A percentile compares a stretch with the other conserved stretches of the same genome.
phyloP scores from a whole-genome alignment of 805 yeast species.

The Ogataea corticis region DNA sequence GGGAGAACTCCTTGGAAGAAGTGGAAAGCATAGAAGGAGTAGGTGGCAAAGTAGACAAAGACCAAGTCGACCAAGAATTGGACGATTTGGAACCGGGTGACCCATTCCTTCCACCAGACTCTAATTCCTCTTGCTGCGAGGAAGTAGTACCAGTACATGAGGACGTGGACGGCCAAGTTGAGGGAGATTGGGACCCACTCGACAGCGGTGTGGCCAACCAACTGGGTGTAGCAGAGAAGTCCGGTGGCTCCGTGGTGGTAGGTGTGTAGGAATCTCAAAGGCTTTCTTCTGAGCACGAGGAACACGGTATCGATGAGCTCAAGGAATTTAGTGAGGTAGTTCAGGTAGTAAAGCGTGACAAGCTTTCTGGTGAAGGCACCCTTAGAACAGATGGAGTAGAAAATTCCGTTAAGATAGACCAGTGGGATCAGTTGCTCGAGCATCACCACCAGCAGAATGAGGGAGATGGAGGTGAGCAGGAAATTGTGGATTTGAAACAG shows the following conservation, averaged over 20 bases:
- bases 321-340: conserved; percentile 84
- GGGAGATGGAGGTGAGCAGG: conserved; percentile 67
- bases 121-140: conserved; percentile 88
- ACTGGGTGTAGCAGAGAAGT: conserved; percentile 87
- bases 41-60: conserved; percentile 92
- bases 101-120: conserved; percentile 99
- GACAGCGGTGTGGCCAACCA: conserved; percentile 85
- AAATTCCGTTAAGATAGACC: conserved; percentile 69
- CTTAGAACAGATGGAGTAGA: conserved; percentile 77
- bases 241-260: conserved; percentile 99
- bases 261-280: conserved; percentile 88
- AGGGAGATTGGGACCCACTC: conserved; percentile 93
- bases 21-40: conserved; percentile 78
- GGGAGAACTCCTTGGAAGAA: conserved; percentile 67
- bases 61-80: conserved; percentile 88
- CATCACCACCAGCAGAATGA: conserved; percentile 63
- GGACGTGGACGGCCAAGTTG: conserved; percentile 89
- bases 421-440: conserved; percentile 87
- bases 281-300: conserved; percentile 88
- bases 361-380: conserved; percentile 82
- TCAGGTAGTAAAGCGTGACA: conserved; percentile 83
- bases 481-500: conserved; percentile 87
- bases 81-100: conserved; percentile 90
- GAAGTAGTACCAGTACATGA: conserved; percentile 98
- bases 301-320: conserved; percentile 92